Percentiles rank a stretch among this genome's conserved stretches.
These are phyloP conservation scores for Colletotrichum tabaci DNA, from an alignment of 2,329 filamentous ascomycete genomes.

Conservation along the genomic window DNA sequence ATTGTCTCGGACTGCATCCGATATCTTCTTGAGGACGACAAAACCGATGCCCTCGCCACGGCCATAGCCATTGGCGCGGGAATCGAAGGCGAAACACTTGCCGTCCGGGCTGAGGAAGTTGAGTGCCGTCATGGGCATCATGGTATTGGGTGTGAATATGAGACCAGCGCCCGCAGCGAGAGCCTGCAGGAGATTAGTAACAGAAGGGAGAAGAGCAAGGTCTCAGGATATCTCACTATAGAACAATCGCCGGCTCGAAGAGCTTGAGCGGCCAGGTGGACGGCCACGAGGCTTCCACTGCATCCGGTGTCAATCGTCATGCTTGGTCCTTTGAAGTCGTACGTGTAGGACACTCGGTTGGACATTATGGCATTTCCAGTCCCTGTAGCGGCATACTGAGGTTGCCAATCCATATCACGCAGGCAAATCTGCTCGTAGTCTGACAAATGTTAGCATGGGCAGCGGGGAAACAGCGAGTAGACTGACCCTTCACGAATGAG, in stretches of 20 bases:
- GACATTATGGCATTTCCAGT: constrained; percentile 68
- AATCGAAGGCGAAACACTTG: constrained; percentile 68
- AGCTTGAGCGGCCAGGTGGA: constrained; percentile 68
- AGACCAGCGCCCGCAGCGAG: constrained; percentile 67
- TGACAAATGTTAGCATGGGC: constrained; percentile 42
- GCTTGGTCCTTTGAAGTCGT: constrained; percentile 69
- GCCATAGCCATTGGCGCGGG: constrained; percentile 74
- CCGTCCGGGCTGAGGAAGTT: constrained; percentile 68
- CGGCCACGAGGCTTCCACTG: constrained; percentile 67
- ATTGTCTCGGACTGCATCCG: constrained; percentile 71
- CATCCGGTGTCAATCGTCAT: constrained; percentile 74
- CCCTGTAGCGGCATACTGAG: constrained; percentile 68
- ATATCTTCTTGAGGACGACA: constrained; percentile 72
- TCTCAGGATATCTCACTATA: constrained; percentile 48
- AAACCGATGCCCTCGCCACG: constrained; percentile 74
- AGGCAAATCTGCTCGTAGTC: constrained; percentile 67
- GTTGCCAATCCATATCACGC: constrained; percentile 64
- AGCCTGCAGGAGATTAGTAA: constrained; percentile 51
- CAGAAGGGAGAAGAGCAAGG: background rate
- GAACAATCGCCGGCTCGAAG: constrained; percentile 61
- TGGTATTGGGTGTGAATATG: constrained; percentile 69
- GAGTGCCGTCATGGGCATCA: constrained; percentile 69
- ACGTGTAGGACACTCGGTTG: constrained; percentile 70
- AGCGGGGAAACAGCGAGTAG: constrained; percentile 7
- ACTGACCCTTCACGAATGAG: constrained; percentile 64